Conservation (phyloP, 305 asterid species). For the Fraxinus greggii region DNA sequence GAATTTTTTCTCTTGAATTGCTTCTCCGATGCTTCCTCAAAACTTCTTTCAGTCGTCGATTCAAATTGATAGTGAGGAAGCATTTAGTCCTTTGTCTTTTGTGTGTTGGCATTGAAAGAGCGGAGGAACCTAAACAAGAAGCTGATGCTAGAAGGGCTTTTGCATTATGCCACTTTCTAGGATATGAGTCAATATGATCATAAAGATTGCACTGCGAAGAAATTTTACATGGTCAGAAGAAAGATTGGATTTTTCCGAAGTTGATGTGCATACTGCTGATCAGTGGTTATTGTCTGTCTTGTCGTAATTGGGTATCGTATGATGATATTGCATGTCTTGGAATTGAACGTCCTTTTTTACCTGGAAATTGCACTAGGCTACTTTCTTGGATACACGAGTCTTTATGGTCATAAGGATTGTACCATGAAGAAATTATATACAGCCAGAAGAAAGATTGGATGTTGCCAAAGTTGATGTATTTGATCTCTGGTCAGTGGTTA, state of each 20-base stretch:
- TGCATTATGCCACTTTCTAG: background rate
- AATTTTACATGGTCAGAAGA: background rate
- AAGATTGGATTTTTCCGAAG: background rate
- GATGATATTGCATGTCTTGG: background rate
- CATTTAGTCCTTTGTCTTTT: background rate
- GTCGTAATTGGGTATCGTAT: background rate
- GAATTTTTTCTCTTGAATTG: background rate
- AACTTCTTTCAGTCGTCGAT: background rate
- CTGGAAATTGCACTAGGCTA: background rate
- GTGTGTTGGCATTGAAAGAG: slow-evolving; percentile 16
- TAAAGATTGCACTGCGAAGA: background rate
- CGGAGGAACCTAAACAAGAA: slow-evolving; percentile 16
- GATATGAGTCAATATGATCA: background rate
- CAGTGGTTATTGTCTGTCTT: background rate
- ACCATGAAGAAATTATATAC: background rate
- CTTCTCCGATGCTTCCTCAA: background rate
- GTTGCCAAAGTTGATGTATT: background rate
- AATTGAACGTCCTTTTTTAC: background rate
- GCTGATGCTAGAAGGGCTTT: background rate
- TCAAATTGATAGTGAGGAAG: slow-evolving; percentile 11
- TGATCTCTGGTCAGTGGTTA: background rate
- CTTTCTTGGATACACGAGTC: background rate
- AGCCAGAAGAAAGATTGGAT: background rate
- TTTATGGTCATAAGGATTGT: background rate
- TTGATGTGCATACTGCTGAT: background rate